These are phyloP conservation scores for Xerocomus spinulosus DNA, from an alignment of 768 basidiomycete genomes.

Conservation along the genomic window DNA sequence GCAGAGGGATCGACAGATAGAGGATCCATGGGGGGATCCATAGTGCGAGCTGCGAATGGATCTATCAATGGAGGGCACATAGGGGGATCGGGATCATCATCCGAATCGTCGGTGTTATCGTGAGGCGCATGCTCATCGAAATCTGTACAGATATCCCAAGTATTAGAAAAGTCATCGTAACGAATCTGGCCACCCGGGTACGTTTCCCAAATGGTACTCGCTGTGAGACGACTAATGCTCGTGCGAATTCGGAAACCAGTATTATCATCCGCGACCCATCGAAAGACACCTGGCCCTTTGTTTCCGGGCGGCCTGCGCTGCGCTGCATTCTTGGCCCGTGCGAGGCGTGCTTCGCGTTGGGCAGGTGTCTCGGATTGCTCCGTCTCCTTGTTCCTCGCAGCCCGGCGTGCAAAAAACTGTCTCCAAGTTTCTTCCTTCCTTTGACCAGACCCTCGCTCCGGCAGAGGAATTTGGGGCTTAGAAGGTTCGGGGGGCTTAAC, in stretches of 20 bases:
- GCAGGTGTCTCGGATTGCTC: background rate
- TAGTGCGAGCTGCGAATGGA: no score
- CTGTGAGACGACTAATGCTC: background rate
- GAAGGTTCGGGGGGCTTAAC: background rate
- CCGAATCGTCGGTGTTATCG: background rate
- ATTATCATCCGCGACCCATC: background rate
- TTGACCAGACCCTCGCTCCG: background rate
- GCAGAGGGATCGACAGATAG: no score
- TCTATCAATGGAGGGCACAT: no score
- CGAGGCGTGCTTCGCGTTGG: background rate
- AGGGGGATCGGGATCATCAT: no score
- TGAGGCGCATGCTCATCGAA: background rate
- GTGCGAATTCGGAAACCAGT: background rate
- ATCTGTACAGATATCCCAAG: constrained; percentile 2
- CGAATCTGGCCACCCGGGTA: background rate
- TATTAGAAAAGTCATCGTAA: background rate
- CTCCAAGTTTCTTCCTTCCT: background rate
- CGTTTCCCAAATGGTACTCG: background rate
- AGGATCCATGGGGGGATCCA: no score
- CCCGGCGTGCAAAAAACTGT: background rate
- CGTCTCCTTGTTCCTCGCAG: background rate
- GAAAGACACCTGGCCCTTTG: background rate
- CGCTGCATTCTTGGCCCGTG: background rate
- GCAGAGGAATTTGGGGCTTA: background rate
- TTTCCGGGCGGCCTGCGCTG: background rate